Evolutionary conservation across 2,329 filamentous ascomycete genomes (phyloP).

Genomic region (Xylariaceae sp.): DNA sequence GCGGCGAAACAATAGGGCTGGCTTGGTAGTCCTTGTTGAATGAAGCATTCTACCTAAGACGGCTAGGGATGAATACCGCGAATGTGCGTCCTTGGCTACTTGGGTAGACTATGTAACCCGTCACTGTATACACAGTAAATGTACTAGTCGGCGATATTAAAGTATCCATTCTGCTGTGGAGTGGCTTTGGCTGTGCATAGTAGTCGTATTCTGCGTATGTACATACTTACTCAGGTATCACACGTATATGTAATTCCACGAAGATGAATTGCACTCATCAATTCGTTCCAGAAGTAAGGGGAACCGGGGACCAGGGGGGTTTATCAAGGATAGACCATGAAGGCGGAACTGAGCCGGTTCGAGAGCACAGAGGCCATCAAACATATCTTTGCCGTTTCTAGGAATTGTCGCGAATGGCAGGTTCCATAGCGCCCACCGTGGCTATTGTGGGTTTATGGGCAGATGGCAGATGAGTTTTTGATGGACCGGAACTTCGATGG

Average conservation of each 20-base stretch:
- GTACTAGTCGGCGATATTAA: too few species aligned
- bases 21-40: background rate
- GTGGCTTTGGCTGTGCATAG: background rate
- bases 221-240: too few species aligned
- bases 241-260: too few species aligned
- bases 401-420: constrained; percentile 37
- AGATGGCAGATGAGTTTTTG: too few species aligned
- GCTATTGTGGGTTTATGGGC: constrained; percentile 19
- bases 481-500: constrained; percentile 23
- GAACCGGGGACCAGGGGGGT: constrained; percentile 9
- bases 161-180: background rate
- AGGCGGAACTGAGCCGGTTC: constrained; percentile 16
- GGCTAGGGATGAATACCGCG: background rate
- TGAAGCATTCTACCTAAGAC: background rate
- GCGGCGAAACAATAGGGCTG: background rate
- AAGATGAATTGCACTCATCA: constrained; percentile 19
- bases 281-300: constrained; percentile 27
- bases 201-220: too few species aligned
- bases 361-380: constrained; percentile 9
- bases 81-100: background rate
- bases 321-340: constrained; percentile 10
- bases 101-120: background rate
- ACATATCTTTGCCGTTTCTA: constrained; percentile 31
- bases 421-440: constrained; percentile 13
- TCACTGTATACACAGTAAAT: background rate